Percentiles rank a stretch among this genome's conserved stretches.
These are phyloP conservation scores for Allantophomopsis cytisporea DNA, from an alignment of 2,329 filamentous ascomycete species.

Conservation along the genomic window DNA sequence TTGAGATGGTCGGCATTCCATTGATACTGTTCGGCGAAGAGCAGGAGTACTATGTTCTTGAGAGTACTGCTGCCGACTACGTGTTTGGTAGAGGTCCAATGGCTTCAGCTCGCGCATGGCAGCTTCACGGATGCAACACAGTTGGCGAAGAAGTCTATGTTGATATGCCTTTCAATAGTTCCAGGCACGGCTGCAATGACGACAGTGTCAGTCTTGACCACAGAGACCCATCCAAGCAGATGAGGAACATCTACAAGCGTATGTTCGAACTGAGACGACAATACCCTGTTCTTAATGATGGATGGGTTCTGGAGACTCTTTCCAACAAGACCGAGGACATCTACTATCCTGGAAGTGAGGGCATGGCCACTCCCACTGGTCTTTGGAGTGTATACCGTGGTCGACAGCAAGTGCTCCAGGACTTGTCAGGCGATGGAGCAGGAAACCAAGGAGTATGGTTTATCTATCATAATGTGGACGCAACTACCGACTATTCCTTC, in stretches of 20 bases:
- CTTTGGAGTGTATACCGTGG: conserved; percentile 46
- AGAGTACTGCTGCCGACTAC: conserved; percentile 50
- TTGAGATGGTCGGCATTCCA: conserved; percentile 47
- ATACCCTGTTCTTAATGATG: conserved; percentile 45
- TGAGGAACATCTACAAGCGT: conserved; percentile 44
- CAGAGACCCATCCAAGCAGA: conserved; percentile 44
- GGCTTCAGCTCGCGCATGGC: conserved; percentile 46
- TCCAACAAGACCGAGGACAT: conserved; percentile 39
- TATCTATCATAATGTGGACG: conserved; percentile 33
- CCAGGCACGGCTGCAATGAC: conserved; percentile 39
- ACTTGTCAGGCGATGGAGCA: conserved; percentile 32
- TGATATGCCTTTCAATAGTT: conserved; percentile 39
- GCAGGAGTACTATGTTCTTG: conserved; percentile 48
- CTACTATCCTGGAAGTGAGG: conserved; percentile 34
- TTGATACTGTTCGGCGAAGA: conserved; percentile 50
- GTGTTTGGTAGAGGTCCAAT: conserved; percentile 51
- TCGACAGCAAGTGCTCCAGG: conserved; percentile 26
- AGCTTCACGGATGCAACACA: conserved; percentile 48
- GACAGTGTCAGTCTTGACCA: conserved; percentile 43
- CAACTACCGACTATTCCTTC: conserved; percentile 37
- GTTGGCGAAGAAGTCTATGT: conserved; percentile 41
- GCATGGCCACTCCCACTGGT: conserved; percentile 36
- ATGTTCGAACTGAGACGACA: conserved; percentile 45
- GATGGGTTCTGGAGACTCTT: conserved; percentile 37
- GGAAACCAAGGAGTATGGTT: conserved; percentile 33